Conservation (phyloP, 495 filamentous ascomycete genomes). For the Aspergillus avenaceus region DNA sequence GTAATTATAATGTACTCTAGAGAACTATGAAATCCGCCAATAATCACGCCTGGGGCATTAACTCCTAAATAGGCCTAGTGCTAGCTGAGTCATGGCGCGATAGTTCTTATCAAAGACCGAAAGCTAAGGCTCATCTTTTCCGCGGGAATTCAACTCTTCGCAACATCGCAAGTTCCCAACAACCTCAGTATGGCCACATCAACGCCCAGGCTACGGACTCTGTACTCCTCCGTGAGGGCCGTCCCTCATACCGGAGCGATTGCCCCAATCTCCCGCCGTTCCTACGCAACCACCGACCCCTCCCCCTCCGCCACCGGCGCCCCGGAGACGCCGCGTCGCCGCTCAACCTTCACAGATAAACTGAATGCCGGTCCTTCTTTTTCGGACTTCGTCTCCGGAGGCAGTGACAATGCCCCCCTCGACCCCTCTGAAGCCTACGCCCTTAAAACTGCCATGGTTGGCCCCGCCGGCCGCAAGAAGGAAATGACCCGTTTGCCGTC, state of each 20-base stretch:
- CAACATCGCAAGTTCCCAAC: slow-evolving; percentile 20
- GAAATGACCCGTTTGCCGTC: slow-evolving; percentile 86
- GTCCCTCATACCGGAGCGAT: slow-evolving; percentile 12
- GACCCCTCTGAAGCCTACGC: slow-evolving; percentile 53
- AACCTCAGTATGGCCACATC: slow-evolving; percentile 34
- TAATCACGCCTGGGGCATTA: not conserved
- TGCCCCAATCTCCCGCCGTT: slow-evolving; percentile 21
- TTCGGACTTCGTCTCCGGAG: slow-evolving; percentile 68
- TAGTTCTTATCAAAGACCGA: no score
- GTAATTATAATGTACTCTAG: no score
- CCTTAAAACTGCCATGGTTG: slow-evolving; percentile 74
- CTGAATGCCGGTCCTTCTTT: slow-evolving; percentile 81
- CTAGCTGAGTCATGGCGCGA: slow-evolving; percentile 3
- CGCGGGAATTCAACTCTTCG: slow-evolving; percentile 23
- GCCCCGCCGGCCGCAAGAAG: slow-evolving; percentile 71
- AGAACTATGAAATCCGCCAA: no score
- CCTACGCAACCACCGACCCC: slow-evolving; percentile 41
- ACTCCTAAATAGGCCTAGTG: not conserved
- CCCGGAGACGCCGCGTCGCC: slow-evolving; percentile 31
- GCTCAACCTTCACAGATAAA: slow-evolving; percentile 73
- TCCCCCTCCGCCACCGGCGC: slow-evolving; percentile 30
- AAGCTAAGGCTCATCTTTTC: slow-evolving; percentile 17
- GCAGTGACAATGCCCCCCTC: slow-evolving; percentile 52
- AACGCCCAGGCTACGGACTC: slow-evolving; percentile 30
- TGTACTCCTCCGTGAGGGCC: slow-evolving; percentile 28